Evolutionary conservation across 495 filamentous ascomycete species (phyloP), one percentile per base, ranked within the genome.

Genomic region (Podospora tetraspora): DNA sequence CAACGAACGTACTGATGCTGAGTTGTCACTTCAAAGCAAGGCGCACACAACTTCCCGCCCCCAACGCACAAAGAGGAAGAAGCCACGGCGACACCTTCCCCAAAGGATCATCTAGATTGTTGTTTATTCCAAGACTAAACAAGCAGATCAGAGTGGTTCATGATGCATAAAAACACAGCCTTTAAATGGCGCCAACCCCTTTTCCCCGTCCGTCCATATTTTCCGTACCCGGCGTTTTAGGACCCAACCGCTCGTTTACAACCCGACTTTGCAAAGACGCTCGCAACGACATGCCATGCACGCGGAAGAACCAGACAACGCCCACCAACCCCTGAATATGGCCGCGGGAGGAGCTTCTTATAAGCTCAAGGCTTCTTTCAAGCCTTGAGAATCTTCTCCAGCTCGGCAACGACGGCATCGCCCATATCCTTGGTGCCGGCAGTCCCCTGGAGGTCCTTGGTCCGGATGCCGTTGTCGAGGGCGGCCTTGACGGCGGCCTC

Each of bases 401-500:
- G 76, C 76, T 92, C 88, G 13, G 84, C 83, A 16, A 91, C 88
- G 71, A 97, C 85, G 2, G 90, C 91, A 80, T 97, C 90, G 27
- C 93, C 94, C 61, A 96, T 87, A 70, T 94, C 89, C n/a, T 78
- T 79, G 0, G 94, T 98, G 21, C 79, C 84, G 4, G 87, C 80
- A 13, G 77, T 84, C 9, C 94, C 94, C 67, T 90, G 90, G 62
- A 97, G 86, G 79, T 98, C 94, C 68, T 84, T 83, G 6, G 94
- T 97, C 29, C 86, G 82, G 30, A 92, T 75, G 9, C 90, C 91
- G 30, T 82, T 82, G 70, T 97, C 93, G 64, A 97, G 85, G 21
- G 91, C 90, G 21, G 78, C 84, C 69, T 88, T 86, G 22, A 97
- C 92, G 0, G 94, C 94, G 65, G 88, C 84, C 80, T 97, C 94